Evolutionary conservation across 345 rosid species (phyloP).

Genomic region (Eucalyptus regnans): DNA sequence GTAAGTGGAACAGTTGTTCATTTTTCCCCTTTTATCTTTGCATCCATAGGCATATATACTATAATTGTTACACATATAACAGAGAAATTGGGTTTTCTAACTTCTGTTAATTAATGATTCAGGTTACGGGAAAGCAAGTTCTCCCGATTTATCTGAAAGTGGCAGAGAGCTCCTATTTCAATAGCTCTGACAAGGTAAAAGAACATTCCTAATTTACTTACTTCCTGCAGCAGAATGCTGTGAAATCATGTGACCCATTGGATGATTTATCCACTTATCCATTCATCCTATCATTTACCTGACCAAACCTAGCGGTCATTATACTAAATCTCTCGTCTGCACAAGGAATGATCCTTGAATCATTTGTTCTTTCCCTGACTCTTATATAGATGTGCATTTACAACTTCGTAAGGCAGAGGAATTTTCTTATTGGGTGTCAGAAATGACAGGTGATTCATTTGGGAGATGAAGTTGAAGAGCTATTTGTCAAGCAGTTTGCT

Average conservation of each 20-base stretch:
- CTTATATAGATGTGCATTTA: background rate
- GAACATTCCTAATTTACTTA: background rate
- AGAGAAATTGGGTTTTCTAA: background rate
- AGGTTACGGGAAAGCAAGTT: slow-evolving; percentile 84
- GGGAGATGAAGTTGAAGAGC: slow-evolving; percentile 82
- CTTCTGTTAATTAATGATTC: background rate
- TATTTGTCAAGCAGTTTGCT: slow-evolving; percentile 72
- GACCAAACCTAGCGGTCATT: slow-evolving; percentile 13
- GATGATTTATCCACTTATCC: background rate
- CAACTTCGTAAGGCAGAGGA: background rate
- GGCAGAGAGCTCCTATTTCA: slow-evolving; percentile 90
- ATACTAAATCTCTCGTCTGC: slow-evolving; percentile 3
- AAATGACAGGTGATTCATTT: slow-evolving; percentile 74
- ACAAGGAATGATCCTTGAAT: background rate
- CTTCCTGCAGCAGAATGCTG: background rate
- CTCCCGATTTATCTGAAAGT: slow-evolving; percentile 86
- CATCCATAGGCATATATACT: background rate
- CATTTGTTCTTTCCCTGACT: background rate
- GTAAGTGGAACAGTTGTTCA: slow-evolving; percentile 13
- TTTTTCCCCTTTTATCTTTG: background rate
- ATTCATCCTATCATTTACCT: background rate
- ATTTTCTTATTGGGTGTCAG: slow-evolving; percentile 1
- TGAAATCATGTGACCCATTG: background rate
- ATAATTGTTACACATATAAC: background rate
- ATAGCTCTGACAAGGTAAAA: slow-evolving; percentile 84